phyloP scores from a whole-genome alignment of 345 rosid genomes.

The Acer yangbiense region DNA sequence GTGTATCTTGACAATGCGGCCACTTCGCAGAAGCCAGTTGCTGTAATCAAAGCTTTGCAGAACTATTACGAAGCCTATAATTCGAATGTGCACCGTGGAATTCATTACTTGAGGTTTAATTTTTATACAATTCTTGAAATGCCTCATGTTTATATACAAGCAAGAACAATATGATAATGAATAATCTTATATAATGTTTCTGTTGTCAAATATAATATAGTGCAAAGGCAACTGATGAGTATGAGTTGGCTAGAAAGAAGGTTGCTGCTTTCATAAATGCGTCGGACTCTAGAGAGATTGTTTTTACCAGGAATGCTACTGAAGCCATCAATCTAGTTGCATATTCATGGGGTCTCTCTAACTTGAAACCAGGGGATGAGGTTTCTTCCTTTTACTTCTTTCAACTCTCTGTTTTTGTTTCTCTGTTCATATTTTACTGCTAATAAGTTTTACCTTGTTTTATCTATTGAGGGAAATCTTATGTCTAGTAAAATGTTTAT shows the following conservation, averaged over 20 bases:
- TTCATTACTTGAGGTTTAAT: slow-evolving; percentile 72
- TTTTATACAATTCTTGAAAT: no score
- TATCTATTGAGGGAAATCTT: no score
- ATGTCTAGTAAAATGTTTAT: no score
- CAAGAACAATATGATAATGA: no score
- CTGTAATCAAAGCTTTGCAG: slow-evolving; percentile 72
- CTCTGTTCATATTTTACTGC: no score
- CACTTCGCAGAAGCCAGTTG: slow-evolving; percentile 89
- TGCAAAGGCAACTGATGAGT: slow-evolving; percentile 90
- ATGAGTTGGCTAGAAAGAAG: slow-evolving; percentile 87
- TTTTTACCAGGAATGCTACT: slow-evolving; percentile 93
- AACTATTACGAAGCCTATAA: slow-evolving; percentile 72
- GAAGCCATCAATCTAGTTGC: slow-evolving; percentile 97
- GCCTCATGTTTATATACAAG: no score
- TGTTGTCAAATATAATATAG: slow-evolving; percentile 34
- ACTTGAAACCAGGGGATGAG: slow-evolving; percentile 80
- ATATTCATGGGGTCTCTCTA: slow-evolving; percentile 77
- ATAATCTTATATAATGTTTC: not conserved
- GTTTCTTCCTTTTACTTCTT: slow-evolving; percentile 30
- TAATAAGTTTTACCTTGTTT: no score
- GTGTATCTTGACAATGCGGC: slow-evolving; percentile 95
- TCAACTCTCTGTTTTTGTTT: no score
- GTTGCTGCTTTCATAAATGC: slow-evolving; percentile 89
- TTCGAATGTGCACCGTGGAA: slow-evolving; percentile 91
- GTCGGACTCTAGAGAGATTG: slow-evolving; percentile 62